These are phyloP conservation scores for Anthostomella pinea DNA, from an alignment of 2,329 filamentous ascomycete genomes.

Conservation along the genomic window DNA sequence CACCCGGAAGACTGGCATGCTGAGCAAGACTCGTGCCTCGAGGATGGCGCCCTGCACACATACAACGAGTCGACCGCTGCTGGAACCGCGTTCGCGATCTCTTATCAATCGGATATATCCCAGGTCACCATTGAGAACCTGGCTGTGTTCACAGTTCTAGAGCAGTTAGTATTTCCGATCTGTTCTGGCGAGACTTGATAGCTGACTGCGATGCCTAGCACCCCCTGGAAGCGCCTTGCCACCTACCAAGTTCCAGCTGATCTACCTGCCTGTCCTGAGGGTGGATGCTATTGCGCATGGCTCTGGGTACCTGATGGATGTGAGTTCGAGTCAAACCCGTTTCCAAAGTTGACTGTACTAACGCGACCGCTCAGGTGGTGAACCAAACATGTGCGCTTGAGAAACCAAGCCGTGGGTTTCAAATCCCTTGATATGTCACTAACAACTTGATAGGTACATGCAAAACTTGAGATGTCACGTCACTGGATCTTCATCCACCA, in stretches of 20 bases:
- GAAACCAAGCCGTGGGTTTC: neutral
- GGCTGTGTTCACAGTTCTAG: slow-evolving; percentile 47
- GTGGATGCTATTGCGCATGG: slow-evolving; percentile 21
- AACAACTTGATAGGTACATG: slow-evolving; percentile 36
- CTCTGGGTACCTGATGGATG: slow-evolving; percentile 19
- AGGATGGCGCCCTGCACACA: slow-evolving; percentile 45
- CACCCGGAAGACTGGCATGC: slow-evolving; percentile 46
- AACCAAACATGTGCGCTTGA: slow-evolving; percentile 13
- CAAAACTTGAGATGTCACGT: slow-evolving; percentile 48
- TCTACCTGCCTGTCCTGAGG: slow-evolving; percentile 14
- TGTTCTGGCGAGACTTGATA: neutral
- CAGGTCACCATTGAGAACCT: slow-evolving; percentile 49
- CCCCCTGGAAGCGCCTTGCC: slow-evolving; percentile 17
- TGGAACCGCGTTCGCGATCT: slow-evolving; percentile 50
- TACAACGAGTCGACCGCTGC: slow-evolving; percentile 41
- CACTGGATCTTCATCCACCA: slow-evolving; percentile 39
- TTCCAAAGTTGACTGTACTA: neutral
- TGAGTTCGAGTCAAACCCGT: slow-evolving; percentile 5
- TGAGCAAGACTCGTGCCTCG: too few relatives aligned
- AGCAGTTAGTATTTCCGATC: slow-evolving; percentile 36
- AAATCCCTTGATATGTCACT: neutral
- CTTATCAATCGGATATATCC: slow-evolving; percentile 46
- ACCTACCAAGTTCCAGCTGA: slow-evolving; percentile 17
- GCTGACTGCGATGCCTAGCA: slow-evolving; percentile 8
- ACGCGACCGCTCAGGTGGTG: slow-evolving; percentile 8